A percentile compares a stretch with the other conserved stretches of the same genome.
phyloP scores from a whole-genome alignment of 345 rosid genomes.

The Rhodamnia rubescens region DNA sequence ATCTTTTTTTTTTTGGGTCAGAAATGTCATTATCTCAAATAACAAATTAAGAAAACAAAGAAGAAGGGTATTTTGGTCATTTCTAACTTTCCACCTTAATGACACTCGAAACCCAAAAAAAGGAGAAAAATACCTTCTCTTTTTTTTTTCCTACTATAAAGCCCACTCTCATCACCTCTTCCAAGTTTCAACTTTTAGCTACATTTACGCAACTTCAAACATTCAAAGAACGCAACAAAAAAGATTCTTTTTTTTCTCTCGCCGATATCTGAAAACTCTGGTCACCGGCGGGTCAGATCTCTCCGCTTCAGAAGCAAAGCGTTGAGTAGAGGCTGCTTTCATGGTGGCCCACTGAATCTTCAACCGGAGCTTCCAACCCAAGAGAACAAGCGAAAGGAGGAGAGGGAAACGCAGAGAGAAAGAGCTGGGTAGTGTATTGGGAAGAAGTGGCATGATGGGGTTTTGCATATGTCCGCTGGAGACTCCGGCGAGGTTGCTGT shows the following conservation, averaged over 20 bases:
- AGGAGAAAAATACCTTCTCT: fast-evolving
- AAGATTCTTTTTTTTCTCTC: neutral
- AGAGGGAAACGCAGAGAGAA: neutral
- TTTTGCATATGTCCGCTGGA: constrained; percentile 68
- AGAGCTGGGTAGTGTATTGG: neutral
- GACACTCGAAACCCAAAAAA: neutral
- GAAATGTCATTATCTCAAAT: too few species aligned
- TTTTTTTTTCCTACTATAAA: neutral
- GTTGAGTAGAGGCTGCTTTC: neutral
- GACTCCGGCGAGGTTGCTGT: constrained; percentile 80
- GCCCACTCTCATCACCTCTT: neutral
- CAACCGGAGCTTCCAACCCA: neutral
- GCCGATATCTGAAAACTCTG: neutral
- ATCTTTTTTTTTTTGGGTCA: too few species aligned
- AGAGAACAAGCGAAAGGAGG: neutral
- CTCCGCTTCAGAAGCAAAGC: neutral
- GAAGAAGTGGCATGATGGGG: constrained; percentile 58
- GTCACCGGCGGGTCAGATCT: neutral
- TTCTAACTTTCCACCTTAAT: neutral
- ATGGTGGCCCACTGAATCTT: neutral
- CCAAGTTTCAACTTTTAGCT: neutral
- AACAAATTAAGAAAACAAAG: too few species aligned
- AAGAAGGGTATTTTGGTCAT: neutral
- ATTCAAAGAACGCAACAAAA: neutral
- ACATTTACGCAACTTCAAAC: neutral